phyloP scores from a whole-genome alignment of 1,284 basidiomycete species.

The Serendipita sp. region DNA sequence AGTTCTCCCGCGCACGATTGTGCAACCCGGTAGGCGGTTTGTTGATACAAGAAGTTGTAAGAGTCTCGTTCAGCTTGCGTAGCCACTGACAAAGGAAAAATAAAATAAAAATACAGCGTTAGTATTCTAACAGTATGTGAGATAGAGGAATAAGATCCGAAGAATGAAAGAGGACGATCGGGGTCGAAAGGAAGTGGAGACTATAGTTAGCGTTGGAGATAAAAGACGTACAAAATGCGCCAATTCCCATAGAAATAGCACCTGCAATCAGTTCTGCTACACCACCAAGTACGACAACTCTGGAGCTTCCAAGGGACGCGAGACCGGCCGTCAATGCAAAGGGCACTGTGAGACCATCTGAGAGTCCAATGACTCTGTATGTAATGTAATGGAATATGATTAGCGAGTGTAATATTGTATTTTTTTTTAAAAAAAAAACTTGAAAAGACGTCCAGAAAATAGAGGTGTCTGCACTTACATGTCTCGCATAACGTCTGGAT shows the following conservation, averaged over 20 bases:
- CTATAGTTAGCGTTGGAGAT: neutral
- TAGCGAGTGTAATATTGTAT: neutral
- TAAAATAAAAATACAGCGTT: neutral
- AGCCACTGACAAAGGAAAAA: constrained; percentile 35
- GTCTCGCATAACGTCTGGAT: constrained; percentile 77
- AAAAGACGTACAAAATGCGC: constrained; percentile 58
- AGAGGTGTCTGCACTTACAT: constrained; percentile 35
- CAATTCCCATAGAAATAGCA: constrained; percentile 95
- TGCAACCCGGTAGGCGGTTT: constrained; percentile 67
- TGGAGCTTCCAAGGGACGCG: constrained; percentile 78
- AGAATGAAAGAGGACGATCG: neutral
- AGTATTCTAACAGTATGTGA: neutral
- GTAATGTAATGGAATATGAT: neutral
- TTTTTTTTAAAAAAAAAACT: neutral
- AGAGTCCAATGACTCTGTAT: constrained; percentile 81
- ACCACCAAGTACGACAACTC: constrained; percentile 80
- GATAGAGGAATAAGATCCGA: neutral
- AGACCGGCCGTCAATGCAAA: constrained; percentile 84
- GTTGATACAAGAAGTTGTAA: constrained; percentile 66
- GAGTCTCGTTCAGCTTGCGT: constrained; percentile 94
- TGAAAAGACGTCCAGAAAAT: neutral
- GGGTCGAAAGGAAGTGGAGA: neutral
- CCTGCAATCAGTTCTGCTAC: constrained; percentile 87
- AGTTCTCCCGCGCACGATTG: constrained; percentile 87
- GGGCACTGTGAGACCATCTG: constrained; percentile 90